Percentiles rank a stretch among this genome's conserved stretches.
Evolutionary conservation across 371 early-diverging fungal genomes (phyloP).

Genomic region (Circinella minor): DNA sequence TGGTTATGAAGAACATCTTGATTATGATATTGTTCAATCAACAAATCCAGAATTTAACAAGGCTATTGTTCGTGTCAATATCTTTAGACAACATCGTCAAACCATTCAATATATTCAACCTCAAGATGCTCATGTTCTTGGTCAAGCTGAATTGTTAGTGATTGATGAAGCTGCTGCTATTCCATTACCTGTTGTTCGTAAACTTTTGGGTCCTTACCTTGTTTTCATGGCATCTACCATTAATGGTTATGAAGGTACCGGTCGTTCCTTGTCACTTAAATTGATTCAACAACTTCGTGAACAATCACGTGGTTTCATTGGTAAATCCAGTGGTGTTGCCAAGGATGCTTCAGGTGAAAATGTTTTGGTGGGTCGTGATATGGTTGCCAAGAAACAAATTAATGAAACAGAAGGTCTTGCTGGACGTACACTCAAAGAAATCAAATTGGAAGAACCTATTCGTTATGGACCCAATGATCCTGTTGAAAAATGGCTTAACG

Average conservation of each 20-base stretch:
- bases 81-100: slow-evolving; percentile 97
- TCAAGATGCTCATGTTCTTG: slow-evolving; percentile 88
- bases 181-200: slow-evolving; percentile 92
- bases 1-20: slow-evolving; percentile 96
- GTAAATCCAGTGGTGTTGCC: slow-evolving; percentile 50
- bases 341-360: slow-evolving; percentile 49
- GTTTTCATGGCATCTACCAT: slow-evolving; percentile 99
- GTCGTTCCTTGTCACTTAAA: slow-evolving; percentile 96
- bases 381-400: slow-evolving; percentile 51
- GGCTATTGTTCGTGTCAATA: slow-evolving; percentile 94
- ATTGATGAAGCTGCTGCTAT: slow-evolving; percentile 99
- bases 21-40: slow-evolving; percentile 97
- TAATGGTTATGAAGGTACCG: slow-evolving; percentile 99
- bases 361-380: slow-evolving; percentile 61
- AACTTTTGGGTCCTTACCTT: slow-evolving; percentile 92
- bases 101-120: slow-evolving; percentile 98
- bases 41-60: slow-evolving; percentile 95
- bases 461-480: slow-evolving; percentile 94
- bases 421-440: slow-evolving; percentile 86
- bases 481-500: slow-evolving; percentile 98
- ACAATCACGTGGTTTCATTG: slow-evolving; percentile 82
- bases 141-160: slow-evolving; percentile 97
- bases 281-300: slow-evolving; percentile 93
- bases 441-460: slow-evolving; percentile 94
- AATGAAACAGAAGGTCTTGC: slow-evolving; percentile 51